Percentiles rank a stretch among this genome's conserved stretches.
Evolutionary conservation across 306 rosid genomes (phyloP).

Genomic region (Phaseolus lunatus): DNA sequence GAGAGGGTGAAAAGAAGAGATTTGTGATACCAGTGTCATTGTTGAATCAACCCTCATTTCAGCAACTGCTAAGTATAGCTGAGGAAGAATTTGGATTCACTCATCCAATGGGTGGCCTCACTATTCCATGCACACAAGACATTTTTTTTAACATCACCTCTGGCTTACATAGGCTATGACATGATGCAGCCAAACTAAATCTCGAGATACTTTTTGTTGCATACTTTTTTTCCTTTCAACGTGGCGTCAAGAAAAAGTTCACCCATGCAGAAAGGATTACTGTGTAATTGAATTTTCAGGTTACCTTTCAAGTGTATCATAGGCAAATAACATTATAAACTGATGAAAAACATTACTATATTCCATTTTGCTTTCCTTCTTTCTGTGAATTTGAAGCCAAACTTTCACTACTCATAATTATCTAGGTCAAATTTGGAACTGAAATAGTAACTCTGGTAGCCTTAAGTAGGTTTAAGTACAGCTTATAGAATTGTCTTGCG

Average conservation of each 20-base stretch:
- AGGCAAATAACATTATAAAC: neutral
- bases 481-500: neutral
- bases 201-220: neutral
- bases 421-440: neutral
- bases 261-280: constrained; percentile 34
- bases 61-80: constrained; percentile 43
- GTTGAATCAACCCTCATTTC: constrained; percentile 54
- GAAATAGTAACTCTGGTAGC: neutral
- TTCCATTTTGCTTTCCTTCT: neutral
- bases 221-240: constrained; percentile 9
- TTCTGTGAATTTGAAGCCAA: neutral
- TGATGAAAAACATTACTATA: neutral
- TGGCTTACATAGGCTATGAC: constrained; percentile 28
- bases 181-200: constrained; percentile 20
- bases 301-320: neutral
- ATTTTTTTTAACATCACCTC: constrained; percentile 50
- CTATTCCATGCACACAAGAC: constrained; percentile 60
- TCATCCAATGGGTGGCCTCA: constrained; percentile 61
- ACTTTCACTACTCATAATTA: neutral
- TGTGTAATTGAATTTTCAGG: neutral
- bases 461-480: neutral
- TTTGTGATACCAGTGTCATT: constrained; percentile 57
- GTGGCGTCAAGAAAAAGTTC: neutral
- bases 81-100: constrained; percentile 60
- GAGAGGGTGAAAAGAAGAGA: constrained; percentile 55